Evolutionary conservation across 164 flowering plant genomes (phyloP), one percentile per base, ranked within the genome.

Genomic region (Vitis labrusca): DNA sequence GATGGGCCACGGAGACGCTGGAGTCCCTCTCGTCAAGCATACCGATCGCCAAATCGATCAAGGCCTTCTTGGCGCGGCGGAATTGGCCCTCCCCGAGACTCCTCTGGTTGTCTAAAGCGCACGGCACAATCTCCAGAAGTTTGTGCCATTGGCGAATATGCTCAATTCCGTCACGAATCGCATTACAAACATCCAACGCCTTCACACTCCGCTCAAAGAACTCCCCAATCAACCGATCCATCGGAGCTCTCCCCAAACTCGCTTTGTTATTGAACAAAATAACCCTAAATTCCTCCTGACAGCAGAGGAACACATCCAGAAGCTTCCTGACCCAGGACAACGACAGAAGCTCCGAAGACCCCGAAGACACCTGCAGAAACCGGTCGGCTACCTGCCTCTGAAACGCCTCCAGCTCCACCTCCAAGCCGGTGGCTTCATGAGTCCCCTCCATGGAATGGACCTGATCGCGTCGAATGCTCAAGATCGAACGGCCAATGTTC

Each of bases 21-120:
- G 86, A 78, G 8, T 92, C 99, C 80, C 85, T 95, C 59, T 91
- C 97, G 63, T 90, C 96, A 1, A 93, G 80, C 98, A 93, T 93
- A 5, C 73, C 84, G 52, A 89, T 83, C 0, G 89, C 86, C 71
- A 95, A 79, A 75, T 95, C 99, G 12, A 85, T 69, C 66, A 95
- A 64, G 0, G 98, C 96, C 75, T 95, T 95, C 80, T 87, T 93
- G 0, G 97, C 97, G 1, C 99, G 82, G 0, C 96, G 84, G 69
- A 91, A 80, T 54, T 95, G 96, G 2, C 97, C 98, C 61, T 94
- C 99, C 0, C 97, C 89, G 2, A 91, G 68, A 16, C 73, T 73
- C 74, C 79, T 81, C 66, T 83, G 83, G 11, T 53, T 63, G 15
- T 84, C 88, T 61, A 95, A 64, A 1, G 99, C 98, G 32, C 76